Evolutionary conservation across 148 eudicot genomes (phyloP), one percentile per base, ranked within the genome.

Genomic region (Chenopodium suecicum): DNA sequence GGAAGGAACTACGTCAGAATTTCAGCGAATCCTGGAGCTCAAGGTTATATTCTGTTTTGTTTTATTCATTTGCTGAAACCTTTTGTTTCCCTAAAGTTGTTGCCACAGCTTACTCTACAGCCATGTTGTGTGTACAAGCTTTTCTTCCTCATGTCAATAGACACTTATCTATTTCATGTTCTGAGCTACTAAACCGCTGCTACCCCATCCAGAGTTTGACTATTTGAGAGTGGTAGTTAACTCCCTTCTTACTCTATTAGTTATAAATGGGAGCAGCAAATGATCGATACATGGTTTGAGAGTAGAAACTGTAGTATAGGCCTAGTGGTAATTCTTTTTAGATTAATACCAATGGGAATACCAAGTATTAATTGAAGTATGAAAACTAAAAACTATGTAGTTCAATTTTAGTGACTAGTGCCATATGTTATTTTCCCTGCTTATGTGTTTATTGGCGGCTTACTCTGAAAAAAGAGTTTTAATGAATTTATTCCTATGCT

Each of bases 1-100:
- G 67, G 99, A 95, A 89, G 99, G 99, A 76, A 91, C 98, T 44
- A 90, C 97, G 83, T 84, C 83, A 34, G 99, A 95, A 86, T 95
- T 95, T 84, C 98, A 92, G 85, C 82, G 99, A 79, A 91, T 95
- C 79, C 87, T 95, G 82, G 99, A 95, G 86, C 97, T 95, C 67
- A 95, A 95, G 98, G 98, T 91, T 47, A n/a, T 23, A 73, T 25
- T 32, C 60, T 64, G 47, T 68, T 12, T 20, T 78, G 73, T 52
- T 44, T 16, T 9, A 79, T 73, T 77, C 47, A 29, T 50, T 9
- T 73, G 34, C 58, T 32, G 31, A 41, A 11, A n/a, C 34, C 20
- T 46, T 3, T 63, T 6, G 37, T 65, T 37, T 60, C 63, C 14
- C 10, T 31, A 54, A 17, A n/a, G 2, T 19, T 72, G 4, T n/a